These are phyloP conservation scores for Microascus cirrosus DNA, from an alignment of 2,329 filamentous ascomycete species.

Conservation along the genomic window DNA sequence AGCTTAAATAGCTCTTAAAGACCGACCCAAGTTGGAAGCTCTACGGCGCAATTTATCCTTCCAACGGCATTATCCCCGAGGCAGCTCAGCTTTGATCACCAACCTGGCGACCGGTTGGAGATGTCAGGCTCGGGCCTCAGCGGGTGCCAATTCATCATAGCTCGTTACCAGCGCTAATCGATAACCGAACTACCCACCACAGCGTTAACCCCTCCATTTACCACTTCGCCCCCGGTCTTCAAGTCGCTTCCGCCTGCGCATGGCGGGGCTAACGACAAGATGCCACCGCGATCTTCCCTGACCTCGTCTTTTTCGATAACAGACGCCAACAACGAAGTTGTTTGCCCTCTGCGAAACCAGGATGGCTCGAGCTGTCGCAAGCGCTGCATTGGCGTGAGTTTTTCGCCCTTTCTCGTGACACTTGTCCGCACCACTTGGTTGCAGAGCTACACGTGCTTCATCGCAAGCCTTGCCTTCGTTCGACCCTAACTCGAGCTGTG, in stretches of 20 bases:
- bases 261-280: conserved; percentile 49
- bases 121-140: background rate
- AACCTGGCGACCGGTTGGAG: background rate
- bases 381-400: conserved; percentile 92
- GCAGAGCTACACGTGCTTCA: background rate
- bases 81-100: background rate
- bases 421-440: background rate
- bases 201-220: background rate
- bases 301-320: conserved; percentile 87
- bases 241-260: conserved; percentile 18
- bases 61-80: background rate
- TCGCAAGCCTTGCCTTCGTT: background rate
- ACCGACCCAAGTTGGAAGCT: background rate
- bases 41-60: background rate
- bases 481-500: background rate
- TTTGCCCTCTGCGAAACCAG: conserved; percentile 90
- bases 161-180: conserved; percentile 1
- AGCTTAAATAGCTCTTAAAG: background rate
- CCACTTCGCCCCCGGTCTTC: background rate
- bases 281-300: conserved; percentile 81
- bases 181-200: background rate
- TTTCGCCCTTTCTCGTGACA: conserved; percentile 2
- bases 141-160: background rate
- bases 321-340: conserved; percentile 89
- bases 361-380: conserved; percentile 96